These are phyloP conservation scores for Ustilago crameri DNA, from an alignment of 1,284 basidiomycete genomes.

Conservation along the genomic window DNA sequence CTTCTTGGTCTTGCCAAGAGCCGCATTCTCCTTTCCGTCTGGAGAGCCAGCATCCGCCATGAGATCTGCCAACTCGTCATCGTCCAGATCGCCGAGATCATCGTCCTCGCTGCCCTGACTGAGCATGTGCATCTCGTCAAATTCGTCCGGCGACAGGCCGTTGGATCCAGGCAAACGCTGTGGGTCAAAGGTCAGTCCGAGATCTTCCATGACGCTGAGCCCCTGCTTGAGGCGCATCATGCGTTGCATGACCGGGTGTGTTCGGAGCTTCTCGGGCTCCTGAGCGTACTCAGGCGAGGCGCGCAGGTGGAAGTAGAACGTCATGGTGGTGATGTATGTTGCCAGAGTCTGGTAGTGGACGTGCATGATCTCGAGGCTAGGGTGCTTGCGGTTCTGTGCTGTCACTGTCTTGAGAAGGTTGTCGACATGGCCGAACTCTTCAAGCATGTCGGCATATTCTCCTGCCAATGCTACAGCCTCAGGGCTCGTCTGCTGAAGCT, in stretches of 20 bases:
- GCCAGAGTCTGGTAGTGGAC: constrained; percentile 75
- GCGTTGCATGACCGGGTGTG: constrained; percentile 79
- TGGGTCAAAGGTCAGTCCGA: constrained; percentile 59
- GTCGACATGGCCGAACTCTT: constrained; percentile 73
- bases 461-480: constrained; percentile 74
- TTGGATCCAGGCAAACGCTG: constrained; percentile 17
- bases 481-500: constrained; percentile 82
- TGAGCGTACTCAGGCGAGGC: constrained; percentile 69
- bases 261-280: constrained; percentile 46
- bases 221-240: constrained; percentile 87
- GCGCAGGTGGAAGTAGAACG: constrained; percentile 91
- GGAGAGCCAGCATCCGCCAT: constrained; percentile 47
- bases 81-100: constrained; percentile 54
- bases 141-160: constrained; percentile 28
- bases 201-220: constrained; percentile 75
- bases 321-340: constrained; percentile 88
- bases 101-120: constrained; percentile 52
- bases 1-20: constrained; percentile 20
- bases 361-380: constrained; percentile 68
- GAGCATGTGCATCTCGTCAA: constrained; percentile 48
- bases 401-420: constrained; percentile 74
- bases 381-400: constrained; percentile 71
- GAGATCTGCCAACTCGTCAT: constrained; percentile 57
- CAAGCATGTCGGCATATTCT: constrained; percentile 71
- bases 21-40: constrained; percentile 50